Conservation (phyloP, 805 yeast species). For the Wickerhamomyces chaumierensis region DNA sequence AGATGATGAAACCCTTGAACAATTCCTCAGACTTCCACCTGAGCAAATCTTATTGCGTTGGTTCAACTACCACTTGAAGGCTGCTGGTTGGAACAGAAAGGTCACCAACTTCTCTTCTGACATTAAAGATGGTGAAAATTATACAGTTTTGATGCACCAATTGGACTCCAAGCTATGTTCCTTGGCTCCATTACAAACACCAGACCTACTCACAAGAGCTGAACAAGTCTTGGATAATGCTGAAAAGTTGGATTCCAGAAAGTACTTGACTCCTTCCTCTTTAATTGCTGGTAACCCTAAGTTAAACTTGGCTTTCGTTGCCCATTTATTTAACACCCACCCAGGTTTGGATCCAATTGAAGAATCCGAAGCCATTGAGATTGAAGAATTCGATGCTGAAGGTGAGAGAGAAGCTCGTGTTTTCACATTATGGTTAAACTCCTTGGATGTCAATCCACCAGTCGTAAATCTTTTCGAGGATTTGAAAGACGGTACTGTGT, state of each 20-base stretch:
- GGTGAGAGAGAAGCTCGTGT: constrained; percentile 99
- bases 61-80: constrained; percentile 93
- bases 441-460: constrained; percentile 92
- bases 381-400: constrained; percentile 97
- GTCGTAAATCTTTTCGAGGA: constrained; percentile 88
- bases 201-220: constrained; percentile 70
- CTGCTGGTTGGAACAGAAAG: constrained; percentile 81
- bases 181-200: constrained; percentile 67
- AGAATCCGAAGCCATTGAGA: constrained; percentile 83
- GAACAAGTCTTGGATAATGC: constrained; percentile 81
- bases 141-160: constrained; percentile 82
- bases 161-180: constrained; percentile 79
- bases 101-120: constrained; percentile 82
- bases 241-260: constrained; percentile 84
- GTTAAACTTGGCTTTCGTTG: constrained; percentile 93
- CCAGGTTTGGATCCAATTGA: constrained; percentile 96
- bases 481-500: constrained; percentile 80
- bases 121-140: constrained; percentile 90
- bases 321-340: constrained; percentile 89
- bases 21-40: constrained; percentile 91
- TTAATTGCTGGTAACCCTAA: constrained; percentile 94
- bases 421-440: constrained; percentile 93
- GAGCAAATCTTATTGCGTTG: constrained; percentile 94
- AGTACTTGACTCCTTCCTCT: constrained; percentile 88
- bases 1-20: constrained; percentile 95